These are phyloP conservation scores for Leishmania mexicana DNA, from an alignment of 208 protist species.

Conservation along the genomic window DNA sequence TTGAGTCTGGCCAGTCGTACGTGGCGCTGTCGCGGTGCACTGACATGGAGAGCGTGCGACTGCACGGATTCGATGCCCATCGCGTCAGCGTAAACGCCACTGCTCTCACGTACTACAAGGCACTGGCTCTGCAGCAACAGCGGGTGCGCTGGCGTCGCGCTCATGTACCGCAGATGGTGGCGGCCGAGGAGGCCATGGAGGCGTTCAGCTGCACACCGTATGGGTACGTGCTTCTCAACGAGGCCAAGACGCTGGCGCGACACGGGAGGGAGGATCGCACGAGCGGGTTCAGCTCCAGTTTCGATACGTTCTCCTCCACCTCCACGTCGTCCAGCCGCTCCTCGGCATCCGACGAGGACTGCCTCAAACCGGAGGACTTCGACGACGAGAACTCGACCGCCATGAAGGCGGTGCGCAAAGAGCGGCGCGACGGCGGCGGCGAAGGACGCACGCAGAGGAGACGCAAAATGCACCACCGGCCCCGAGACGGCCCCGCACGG, in stretches of 20 bases:
- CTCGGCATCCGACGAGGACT: not conserved
- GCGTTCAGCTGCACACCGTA: slow-evolving; percentile 23
- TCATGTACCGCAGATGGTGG: slow-evolving; percentile 22
- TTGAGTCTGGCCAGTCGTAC: slow-evolving; percentile 88
- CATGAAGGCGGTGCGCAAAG: not conserved
- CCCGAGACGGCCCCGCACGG: not conserved
- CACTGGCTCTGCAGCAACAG: slow-evolving; percentile 46
- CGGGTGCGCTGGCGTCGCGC: slow-evolving; percentile 34
- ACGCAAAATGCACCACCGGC: not conserved
- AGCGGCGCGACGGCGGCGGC: not conserved
- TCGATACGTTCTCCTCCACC: not conserved
- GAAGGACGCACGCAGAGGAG: not conserved
- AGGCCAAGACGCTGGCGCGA: not conserved
- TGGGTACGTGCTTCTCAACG: slow-evolving; percentile 14
- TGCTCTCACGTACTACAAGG: slow-evolving; percentile 86
- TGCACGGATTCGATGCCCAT: slow-evolving; percentile 67
- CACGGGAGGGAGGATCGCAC: slow-evolving; percentile 17
- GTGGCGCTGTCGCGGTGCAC: slow-evolving; percentile 90
- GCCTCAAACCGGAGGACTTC: not conserved
- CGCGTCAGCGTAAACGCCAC: slow-evolving; percentile 56
- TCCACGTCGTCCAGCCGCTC: slow-evolving; percentile 3
- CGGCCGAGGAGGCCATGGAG: slow-evolving; percentile 1
- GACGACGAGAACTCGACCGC: not conserved
- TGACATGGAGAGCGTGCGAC: slow-evolving; percentile 50
- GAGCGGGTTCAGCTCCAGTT: not conserved